A percentile compares a stretch with the other conserved stretches of the same genome.
Conservation (phyloP, 2,329 filamentous ascomycete genomes). For the Aspergillus proliferans region DNA sequence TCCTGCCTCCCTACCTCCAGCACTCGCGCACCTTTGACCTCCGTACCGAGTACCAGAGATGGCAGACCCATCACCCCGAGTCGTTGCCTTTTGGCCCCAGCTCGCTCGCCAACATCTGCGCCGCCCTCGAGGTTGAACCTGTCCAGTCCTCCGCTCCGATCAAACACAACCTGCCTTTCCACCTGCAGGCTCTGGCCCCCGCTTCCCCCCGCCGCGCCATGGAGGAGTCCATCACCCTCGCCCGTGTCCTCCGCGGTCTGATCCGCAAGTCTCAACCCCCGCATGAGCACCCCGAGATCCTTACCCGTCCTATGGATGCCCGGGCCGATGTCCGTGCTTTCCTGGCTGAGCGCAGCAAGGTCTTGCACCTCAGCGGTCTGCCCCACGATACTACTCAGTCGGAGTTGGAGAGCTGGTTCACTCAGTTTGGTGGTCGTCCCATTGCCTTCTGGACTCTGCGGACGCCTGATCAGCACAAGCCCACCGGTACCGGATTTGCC, state of each 20-base stretch:
- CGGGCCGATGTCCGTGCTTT: constrained; percentile 94
- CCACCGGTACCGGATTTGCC: constrained; percentile 95
- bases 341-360: constrained; percentile 92
- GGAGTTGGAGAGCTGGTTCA: constrained; percentile 98
- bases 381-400: constrained; percentile 98
- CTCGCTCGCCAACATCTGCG: constrained; percentile 94
- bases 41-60: constrained; percentile 93
- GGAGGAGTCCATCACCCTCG: constrained; percentile 93
- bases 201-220: constrained; percentile 93
- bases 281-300: constrained; percentile 88
- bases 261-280: constrained; percentile 94
- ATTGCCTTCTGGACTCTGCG: constrained; percentile 99
- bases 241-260: constrained; percentile 82
- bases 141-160: constrained; percentile 96
- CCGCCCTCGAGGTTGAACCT: constrained; percentile 93
- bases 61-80: constrained; percentile 97
- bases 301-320: constrained; percentile 93
- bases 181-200: constrained; percentile 89
- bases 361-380: constrained; percentile 93
- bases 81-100: constrained; percentile 94
- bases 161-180: constrained; percentile 97
- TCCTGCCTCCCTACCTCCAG: constrained; percentile 92
- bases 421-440: constrained; percentile 91
- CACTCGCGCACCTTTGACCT: constrained; percentile 97
- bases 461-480: constrained; percentile 97